Conservation (phyloP, 192 early-diverging fungal species). For the Mortierella hygrophila region DNA sequence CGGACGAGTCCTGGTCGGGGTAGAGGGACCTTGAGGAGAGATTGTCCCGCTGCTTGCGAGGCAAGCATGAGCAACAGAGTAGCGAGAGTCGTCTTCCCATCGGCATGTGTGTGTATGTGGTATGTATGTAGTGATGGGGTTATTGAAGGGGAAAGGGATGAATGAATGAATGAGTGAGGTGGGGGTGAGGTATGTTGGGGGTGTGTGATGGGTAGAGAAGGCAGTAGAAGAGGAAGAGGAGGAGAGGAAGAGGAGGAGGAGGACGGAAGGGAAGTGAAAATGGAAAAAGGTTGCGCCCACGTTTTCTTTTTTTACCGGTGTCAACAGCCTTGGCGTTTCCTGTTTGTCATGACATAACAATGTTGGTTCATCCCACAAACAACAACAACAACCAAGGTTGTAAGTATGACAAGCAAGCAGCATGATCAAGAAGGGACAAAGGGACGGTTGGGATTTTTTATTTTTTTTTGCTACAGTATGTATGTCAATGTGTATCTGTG, state of each 20-base stretch:
- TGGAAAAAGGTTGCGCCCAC: neutral
- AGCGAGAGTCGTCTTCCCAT: slow-evolving; percentile 30
- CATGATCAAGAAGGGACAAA: neutral
- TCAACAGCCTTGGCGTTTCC: neutral
- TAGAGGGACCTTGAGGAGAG: slow-evolving; percentile 41
- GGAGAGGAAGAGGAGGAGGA: neutral
- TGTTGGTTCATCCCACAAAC: neutral
- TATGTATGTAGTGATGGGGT: slow-evolving; percentile 3
- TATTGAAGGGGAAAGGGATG: neutral
- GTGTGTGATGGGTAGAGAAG: neutral
- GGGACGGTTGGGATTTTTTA: neutral
- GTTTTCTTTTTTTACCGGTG: neutral
- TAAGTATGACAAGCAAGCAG: neutral
- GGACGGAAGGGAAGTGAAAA: neutral
- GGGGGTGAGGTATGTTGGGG: neutral
- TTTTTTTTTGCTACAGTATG: too few relatives aligned
- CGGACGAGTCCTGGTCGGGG: slow-evolving; percentile 39
- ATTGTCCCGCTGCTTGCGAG: slow-evolving; percentile 50
- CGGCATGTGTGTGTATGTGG: neutral
- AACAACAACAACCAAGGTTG: neutral
- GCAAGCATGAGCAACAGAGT: slow-evolving; percentile 39
- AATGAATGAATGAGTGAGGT: neutral
- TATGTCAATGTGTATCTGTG: too few relatives aligned
- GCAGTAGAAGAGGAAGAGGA: neutral
- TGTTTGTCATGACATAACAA: slow-evolving; percentile 1